phyloP scores from a whole-genome alignment of 2,329 filamentous ascomycete species.

The Colletotrichum lindemuthianum region DNA sequence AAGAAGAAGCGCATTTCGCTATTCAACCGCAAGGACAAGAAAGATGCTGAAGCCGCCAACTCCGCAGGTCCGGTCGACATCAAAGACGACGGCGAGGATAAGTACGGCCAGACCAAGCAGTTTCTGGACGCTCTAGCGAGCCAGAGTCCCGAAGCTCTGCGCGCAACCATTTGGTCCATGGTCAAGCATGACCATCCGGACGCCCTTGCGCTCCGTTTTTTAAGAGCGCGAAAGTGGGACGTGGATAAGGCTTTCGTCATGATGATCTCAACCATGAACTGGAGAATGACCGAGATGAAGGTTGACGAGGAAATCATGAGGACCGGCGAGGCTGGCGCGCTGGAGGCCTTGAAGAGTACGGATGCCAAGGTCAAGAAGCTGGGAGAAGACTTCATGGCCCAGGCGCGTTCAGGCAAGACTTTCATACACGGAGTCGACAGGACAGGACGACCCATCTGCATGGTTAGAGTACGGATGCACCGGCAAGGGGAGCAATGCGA shows the following conservation, averaged over 20 bases:
- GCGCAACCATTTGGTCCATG: slow-evolving; percentile 89
- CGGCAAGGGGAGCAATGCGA: slow-evolving; percentile 84
- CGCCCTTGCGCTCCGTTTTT: slow-evolving; percentile 81
- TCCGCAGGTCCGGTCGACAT: slow-evolving; percentile 44
- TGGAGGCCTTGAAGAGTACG: slow-evolving; percentile 65
- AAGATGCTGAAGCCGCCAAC: slow-evolving; percentile 57
- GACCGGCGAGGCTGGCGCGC: slow-evolving; percentile 76
- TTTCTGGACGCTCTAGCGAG: slow-evolving; percentile 84
- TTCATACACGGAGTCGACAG: slow-evolving; percentile 91
- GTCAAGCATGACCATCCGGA: slow-evolving; percentile 96
- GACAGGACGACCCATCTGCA: slow-evolving; percentile 84
- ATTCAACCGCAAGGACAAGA: slow-evolving; percentile 72
- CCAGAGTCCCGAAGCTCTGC: slow-evolving; percentile 80
- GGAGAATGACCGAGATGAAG: slow-evolving; percentile 84
- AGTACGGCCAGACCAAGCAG: slow-evolving; percentile 89
- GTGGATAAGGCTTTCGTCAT: slow-evolving; percentile 92
- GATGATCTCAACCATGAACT: slow-evolving; percentile 93
- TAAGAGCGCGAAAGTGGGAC: slow-evolving; percentile 95
- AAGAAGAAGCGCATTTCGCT: slow-evolving; percentile 80
- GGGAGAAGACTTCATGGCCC: slow-evolving; percentile 81
- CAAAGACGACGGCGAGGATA: slow-evolving; percentile 77
- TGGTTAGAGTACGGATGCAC: slow-evolving; percentile 85
- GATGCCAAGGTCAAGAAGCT: slow-evolving; percentile 72
- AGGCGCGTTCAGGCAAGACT: slow-evolving; percentile 91
- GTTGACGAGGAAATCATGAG: slow-evolving; percentile 90